Evolutionary conservation across 164 flowering plant species (phyloP).

Genomic region (Nelumbo lutea): DNA sequence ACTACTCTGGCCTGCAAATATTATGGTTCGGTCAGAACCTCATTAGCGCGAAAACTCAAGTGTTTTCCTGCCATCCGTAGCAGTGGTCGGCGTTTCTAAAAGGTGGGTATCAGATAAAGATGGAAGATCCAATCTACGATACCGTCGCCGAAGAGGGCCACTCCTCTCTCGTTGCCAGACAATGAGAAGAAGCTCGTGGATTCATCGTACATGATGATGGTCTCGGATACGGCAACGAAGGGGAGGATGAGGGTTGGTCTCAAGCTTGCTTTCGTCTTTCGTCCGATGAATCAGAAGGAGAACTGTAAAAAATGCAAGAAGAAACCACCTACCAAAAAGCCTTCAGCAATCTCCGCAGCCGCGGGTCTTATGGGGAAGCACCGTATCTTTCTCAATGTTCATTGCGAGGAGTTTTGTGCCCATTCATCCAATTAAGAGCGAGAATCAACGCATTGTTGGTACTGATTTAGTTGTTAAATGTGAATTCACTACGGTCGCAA

Average conservation of each 20-base stretch:
- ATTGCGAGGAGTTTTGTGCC: slow-evolving; percentile 22
- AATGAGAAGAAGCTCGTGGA: slow-evolving; percentile 51
- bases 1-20: too few relatives aligned
- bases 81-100: slow-evolving; percentile 41
- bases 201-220: slow-evolving; percentile 85
- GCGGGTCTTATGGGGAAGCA: slow-evolving; percentile 92
- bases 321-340: slow-evolving; percentile 40
- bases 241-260: slow-evolving; percentile 91
- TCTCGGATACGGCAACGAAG: slow-evolving; percentile 76
- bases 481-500: slow-evolving; percentile 8
- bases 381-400: slow-evolving; percentile 65
- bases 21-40: too few relatives aligned
- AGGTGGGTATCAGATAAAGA: slow-evolving; percentile 50
- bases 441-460: slow-evolving; percentile 7
- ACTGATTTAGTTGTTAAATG: slow-evolving; percentile 10
- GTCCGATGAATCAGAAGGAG: slow-evolving; percentile 65
- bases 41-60: not conserved
- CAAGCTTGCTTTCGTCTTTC: slow-evolving; percentile 35
- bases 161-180: slow-evolving; percentile 59
- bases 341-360: slow-evolving; percentile 56
- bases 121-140: slow-evolving; percentile 80
- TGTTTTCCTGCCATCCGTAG: not conserved
- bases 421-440: slow-evolving; percentile 20
- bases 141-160: slow-evolving; percentile 71
- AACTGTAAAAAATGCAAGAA: slow-evolving; percentile 35